Percentiles rank a stretch among this genome's conserved stretches.
Conservation (phyloP, 2,329 filamentous ascomycete genomes). For the Hymenoscyphus repandus region DNA sequence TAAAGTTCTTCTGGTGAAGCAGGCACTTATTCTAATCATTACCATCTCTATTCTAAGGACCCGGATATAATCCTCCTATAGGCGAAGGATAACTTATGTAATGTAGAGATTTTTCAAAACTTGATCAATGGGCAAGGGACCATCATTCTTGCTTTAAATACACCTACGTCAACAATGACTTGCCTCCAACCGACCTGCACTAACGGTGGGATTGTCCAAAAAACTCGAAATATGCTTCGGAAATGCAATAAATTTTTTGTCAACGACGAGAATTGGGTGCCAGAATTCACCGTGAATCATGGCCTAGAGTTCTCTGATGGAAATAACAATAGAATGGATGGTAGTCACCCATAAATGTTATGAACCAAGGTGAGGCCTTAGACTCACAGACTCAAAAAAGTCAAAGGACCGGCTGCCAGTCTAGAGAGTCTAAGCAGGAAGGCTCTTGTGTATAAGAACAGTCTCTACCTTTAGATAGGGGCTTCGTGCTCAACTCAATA, state of each 20-base stretch:
- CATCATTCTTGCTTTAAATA: conserved; percentile 7
- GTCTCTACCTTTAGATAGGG: no score
- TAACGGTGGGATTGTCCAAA: conserved; percentile 2
- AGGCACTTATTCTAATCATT: neutral
- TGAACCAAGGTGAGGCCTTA: no score
- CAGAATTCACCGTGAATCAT: neutral
- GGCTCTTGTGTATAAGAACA: no score
- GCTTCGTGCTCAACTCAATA: no score
- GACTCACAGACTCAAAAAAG: no score
- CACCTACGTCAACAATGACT: neutral
- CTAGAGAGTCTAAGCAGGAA: no score
- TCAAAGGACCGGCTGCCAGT: no score
- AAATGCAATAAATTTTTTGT: neutral
- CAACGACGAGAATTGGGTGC: neutral
- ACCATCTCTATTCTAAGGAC: neutral
- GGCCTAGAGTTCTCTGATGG: neutral
- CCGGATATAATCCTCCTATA: neutral
- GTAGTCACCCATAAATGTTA: no score
- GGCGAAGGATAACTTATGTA: neutral
- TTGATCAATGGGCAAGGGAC: conserved; percentile 6
- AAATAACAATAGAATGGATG: neutral
- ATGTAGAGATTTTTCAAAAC: conserved; percentile 7
- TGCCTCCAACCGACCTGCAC: neutral
- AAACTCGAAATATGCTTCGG: neutral
- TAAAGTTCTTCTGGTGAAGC: no score